Base-by-base conservation (phyloP, 1,284 basidiomycete genomes). In the Pyrrhoderma lamaoense region DNA sequence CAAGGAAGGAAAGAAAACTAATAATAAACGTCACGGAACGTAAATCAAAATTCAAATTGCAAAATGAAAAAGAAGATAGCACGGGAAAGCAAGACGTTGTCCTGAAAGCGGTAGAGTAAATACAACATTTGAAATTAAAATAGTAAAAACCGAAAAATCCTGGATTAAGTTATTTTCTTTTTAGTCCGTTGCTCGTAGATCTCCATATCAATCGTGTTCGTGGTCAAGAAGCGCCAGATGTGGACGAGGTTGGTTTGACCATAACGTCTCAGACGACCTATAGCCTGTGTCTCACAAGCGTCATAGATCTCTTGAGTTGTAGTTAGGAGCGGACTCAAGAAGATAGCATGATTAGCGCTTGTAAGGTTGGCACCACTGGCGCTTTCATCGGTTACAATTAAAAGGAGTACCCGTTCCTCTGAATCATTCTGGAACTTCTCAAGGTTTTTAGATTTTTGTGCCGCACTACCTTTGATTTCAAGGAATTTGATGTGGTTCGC, bases 291-390 rank as follows among this genome's bases (percentile, higher is more conserved):
- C 67, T 90, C 89, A 58, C 80, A 85, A 25, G 92, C 88, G 27
- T 83, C 77, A 64, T 94, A 95, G 52, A 87, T 87, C 65, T 88
- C 88, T 67, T 85, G 77, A 19, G 82, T 75, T 25, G 77, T 73
- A 16, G 90, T 79, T 18, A 94, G 81, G 31, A 97, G 74, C 2
- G 93, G 93, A 2, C 90, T 93, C 47, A 97, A 72, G 76, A 97
- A 97, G 63, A 97, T 87, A 34, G 91, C 93, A 61, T 95, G 92
- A 69, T 94, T 97, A 13, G 94, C 93, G 16, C 80, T 84, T 1
- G 93, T 96, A 61, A 97, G 68, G 65, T 97, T 97, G 57, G 90
- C 84, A 46, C 93, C 93, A 46, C 91, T 91, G 1, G 93, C 93
- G 54, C 87, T 92, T 64, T 95, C 91, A 66, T 95, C 92, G 76